These are phyloP conservation scores for Corinectria fuckeliana DNA, from an alignment of 2,329 filamentous ascomycete genomes.

Conservation along the genomic window DNA sequence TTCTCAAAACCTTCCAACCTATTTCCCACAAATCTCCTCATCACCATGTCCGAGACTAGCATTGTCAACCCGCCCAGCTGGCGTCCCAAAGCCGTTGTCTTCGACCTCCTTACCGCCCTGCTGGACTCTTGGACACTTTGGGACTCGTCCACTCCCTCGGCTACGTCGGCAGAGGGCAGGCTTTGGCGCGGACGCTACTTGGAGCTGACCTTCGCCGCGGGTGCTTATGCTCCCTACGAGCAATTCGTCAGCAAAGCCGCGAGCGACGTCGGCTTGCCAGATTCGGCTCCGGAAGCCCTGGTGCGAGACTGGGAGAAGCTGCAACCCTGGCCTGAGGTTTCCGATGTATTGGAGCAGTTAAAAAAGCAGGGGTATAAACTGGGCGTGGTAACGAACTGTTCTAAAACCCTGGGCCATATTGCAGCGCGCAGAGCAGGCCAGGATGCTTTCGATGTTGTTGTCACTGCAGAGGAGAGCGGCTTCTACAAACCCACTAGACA, in stretches of 20 bases:
- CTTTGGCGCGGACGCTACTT: slow-evolving; percentile 48
- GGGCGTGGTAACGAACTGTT: slow-evolving; percentile 49
- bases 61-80: slow-evolving; percentile 16
- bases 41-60: neutral
- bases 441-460: slow-evolving; percentile 40
- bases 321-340: slow-evolving; percentile 34
- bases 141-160: slow-evolving; percentile 41
- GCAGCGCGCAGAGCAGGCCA: slow-evolving; percentile 26
- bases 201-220: slow-evolving; percentile 45
- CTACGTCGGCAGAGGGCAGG: slow-evolving; percentile 34
- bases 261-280: slow-evolving; percentile 38
- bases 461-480: slow-evolving; percentile 49
- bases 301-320: slow-evolving; percentile 39
- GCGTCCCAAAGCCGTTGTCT: slow-evolving; percentile 45
- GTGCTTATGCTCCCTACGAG: slow-evolving; percentile 44
- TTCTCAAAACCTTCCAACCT: neutral
- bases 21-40: neutral
- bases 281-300: slow-evolving; percentile 37
- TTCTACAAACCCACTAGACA: slow-evolving; percentile 46
- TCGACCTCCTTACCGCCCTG: slow-evolving; percentile 50
- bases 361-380: slow-evolving; percentile 40
- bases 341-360: slow-evolving; percentile 29
- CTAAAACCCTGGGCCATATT: slow-evolving; percentile 37
- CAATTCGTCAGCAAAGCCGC: slow-evolving; percentile 40
- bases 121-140: slow-evolving; percentile 49